Evolutionary conservation across 495 filamentous ascomycete genomes (phyloP), one percentile per base, ranked within the genome.

Genomic region (Umbilicaria muhlenbergii): DNA sequence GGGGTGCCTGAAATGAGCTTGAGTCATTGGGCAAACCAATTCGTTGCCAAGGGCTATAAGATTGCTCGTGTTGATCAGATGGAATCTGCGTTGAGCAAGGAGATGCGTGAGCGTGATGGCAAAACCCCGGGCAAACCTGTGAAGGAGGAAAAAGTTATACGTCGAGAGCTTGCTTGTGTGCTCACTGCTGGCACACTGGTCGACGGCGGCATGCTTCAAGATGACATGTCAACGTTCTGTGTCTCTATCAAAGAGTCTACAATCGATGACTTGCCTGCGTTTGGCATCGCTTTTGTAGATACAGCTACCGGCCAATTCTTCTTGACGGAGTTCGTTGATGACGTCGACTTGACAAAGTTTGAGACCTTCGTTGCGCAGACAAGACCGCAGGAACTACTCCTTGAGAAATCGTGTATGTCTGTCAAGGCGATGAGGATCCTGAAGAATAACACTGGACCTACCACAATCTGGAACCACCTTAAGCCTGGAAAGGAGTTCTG

Each of bases 321-420:
- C 51, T 54, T 99, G 43, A 81, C 87, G 13, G 79, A 94, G 42
- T 95, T 95, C 49, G 68, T 81, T 7, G 92, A 99, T 55, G 92
- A 96, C 61, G 73, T 78, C 7, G 88, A 95, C 49, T 73, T 95
- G 58, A 99, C 92, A 38, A 94, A 89, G 54, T 96, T 99, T 54
- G 92, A 99, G 67, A 99, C 92, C 0, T 84, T 96, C 42, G 78
- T 99, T 15, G 92, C 92, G 28, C 92, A 99, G 54, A 94, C 78
- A 17, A 75, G 81, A 13, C 92, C 92, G 2, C 82, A 82, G 19
- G 92, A 99, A 58, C 54, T 99, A 41, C 62, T 99, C 13, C 65
- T 99, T 2, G 92, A 99, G 58, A 96, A 94, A 62, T 80, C 78
- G 8, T 77, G 68, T 40, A 68, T 94, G 34, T 94, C 89, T 0